Conservation (phyloP, 163 green algal genomes). For the Coccomyxa subellipsoidea region DNA sequence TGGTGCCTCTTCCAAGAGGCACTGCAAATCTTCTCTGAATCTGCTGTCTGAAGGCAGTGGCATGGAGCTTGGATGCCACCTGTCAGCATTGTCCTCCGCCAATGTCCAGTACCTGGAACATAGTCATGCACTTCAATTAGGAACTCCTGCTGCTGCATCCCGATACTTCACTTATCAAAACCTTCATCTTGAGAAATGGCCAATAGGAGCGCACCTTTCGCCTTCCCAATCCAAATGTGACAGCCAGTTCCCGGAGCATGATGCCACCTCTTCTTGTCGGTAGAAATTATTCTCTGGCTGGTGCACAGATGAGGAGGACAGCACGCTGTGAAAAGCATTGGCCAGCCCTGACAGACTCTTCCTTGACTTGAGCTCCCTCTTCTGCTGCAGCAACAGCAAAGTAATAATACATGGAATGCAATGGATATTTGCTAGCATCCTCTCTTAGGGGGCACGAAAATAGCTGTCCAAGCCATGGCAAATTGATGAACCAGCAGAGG, state of each 20-base stretch:
- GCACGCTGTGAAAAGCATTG: not conserved
- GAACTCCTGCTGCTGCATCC: too few species aligned
- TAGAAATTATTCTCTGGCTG: not conserved
- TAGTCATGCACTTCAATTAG: too few species aligned
- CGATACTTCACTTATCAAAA: too few species aligned
- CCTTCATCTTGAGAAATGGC: too few species aligned
- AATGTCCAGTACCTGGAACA: conserved; percentile 60
- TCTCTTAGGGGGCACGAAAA: too few species aligned
- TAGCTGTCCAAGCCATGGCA: too few species aligned
- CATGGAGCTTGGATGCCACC: conserved; percentile 34
- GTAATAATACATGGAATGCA: not conserved
- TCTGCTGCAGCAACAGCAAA: not conserved
- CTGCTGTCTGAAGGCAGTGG: conserved; percentile 62
- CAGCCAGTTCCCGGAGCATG: conserved; percentile 71
- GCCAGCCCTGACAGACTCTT: not conserved
- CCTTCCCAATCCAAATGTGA: conserved; percentile 66
- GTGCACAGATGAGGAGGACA: not conserved
- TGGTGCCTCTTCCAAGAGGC: conserved; percentile 20
- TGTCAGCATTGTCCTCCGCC: conserved; percentile 24
- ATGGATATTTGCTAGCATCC: too few species aligned
- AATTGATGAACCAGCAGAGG: too few species aligned
- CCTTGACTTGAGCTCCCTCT: conserved; percentile 4
- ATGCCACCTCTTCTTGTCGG: not conserved
- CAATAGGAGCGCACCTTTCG: conserved; percentile 31
- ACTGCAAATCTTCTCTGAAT: conserved; percentile 45